Base-by-base conservation (phyloP, 495 filamentous ascomycete genomes). In the Chaetomium fimeti region DNA sequence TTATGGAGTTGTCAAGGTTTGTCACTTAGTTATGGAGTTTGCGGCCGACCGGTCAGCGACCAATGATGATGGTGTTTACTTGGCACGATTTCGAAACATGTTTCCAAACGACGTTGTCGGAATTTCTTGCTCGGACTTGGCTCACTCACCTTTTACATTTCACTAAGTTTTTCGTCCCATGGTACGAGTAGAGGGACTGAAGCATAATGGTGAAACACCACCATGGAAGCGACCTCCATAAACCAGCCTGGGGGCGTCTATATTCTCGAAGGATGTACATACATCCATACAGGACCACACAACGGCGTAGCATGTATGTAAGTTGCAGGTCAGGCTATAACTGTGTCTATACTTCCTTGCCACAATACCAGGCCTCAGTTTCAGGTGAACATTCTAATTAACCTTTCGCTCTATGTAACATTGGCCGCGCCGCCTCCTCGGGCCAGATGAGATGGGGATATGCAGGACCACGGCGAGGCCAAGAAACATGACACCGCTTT, bases 401-500 rank as follows among this genome's bases (percentile, higher is more conserved):
- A 52, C 13, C 24, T 52, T 25, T 15, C 24, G 24, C 9, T 25
- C 32, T 32, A 5, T 27, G 29, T 55, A 55, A 29, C 28, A 36
- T 36, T 29, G 20, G 8, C 52, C 27, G 52, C 32, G 52, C 52
- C 52, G 52, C 52, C 52, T 55, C 28, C 28, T 32, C 9, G 27
- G 52, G n/a, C 28, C 16, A 32, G 28, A 12, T n/a, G 27, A 15
- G 18, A 32, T 32, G 47, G 52, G 29, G 27, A 55, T 32, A 55
- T 32, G 52, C 52, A 36, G 5, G 25, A 4, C 15, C 25, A 13
- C 36, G 52, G 18, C 20, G 20, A 12, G 9, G 47, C 11, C 52
- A 36, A 55, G 52, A 36, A 55, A 55, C 27, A 11, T 55, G 52
- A 27, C 36, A 11, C 18, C 27, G 28, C 22, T 52, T 52, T 43